Percentiles rank a stretch among this genome's conserved stretches.
Conservation (phyloP, 1,139 yeast genomes). For the Hemisphaericaspora subhashii region DNA sequence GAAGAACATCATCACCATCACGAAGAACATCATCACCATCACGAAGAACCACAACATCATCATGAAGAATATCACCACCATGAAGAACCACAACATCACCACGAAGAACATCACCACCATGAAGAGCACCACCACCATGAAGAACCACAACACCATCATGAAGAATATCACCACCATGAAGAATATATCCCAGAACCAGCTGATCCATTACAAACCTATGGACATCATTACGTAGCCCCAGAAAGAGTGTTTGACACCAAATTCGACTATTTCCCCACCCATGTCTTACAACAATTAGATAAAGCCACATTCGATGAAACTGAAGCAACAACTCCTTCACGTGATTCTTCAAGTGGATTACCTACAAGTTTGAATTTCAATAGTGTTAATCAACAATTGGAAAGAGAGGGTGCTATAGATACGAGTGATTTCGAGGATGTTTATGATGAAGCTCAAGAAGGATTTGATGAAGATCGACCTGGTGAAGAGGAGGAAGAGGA, state of each 20-base stretch:
- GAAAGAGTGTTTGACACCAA: slow-evolving; percentile 34
- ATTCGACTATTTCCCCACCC: slow-evolving; percentile 31
- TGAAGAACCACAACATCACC: slow-evolving; percentile 4
- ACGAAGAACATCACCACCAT: slow-evolving; percentile 3
- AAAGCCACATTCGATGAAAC: slow-evolving; percentile 10
- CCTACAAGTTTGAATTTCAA: slow-evolving; percentile 7
- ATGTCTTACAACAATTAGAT: slow-evolving; percentile 18
- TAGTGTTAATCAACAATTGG: slow-evolving; percentile 14
- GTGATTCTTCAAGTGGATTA: slow-evolving; percentile 4
- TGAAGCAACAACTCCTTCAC: slow-evolving; percentile 5
- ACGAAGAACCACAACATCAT: slow-evolving; percentile 4
- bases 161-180: slow-evolving; percentile 7
- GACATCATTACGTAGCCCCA: slow-evolving; percentile 20
- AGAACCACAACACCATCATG: slow-evolving; percentile 5
- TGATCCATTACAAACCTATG: slow-evolving; percentile 12
- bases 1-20: slow-evolving; percentile 5
- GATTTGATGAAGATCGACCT: slow-evolving; percentile 2
- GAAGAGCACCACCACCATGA: slow-evolving; percentile 12
- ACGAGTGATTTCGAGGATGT: slow-evolving; percentile 15
- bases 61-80: slow-evolving; percentile 4
- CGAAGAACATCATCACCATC: slow-evolving; percentile 2
- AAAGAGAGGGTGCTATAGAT: slow-evolving; percentile 16
- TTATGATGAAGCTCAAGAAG: slow-evolving; percentile 17
- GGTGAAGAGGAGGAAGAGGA: slow-evolving; percentile 1
- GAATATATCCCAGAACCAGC: slow-evolving; percentile 6